A percentile compares a stretch with the other conserved stretches of the same genome.
Evolutionary conservation across 345 rosid genomes (phyloP).

Genomic region (Melaleuca alternifolia): DNA sequence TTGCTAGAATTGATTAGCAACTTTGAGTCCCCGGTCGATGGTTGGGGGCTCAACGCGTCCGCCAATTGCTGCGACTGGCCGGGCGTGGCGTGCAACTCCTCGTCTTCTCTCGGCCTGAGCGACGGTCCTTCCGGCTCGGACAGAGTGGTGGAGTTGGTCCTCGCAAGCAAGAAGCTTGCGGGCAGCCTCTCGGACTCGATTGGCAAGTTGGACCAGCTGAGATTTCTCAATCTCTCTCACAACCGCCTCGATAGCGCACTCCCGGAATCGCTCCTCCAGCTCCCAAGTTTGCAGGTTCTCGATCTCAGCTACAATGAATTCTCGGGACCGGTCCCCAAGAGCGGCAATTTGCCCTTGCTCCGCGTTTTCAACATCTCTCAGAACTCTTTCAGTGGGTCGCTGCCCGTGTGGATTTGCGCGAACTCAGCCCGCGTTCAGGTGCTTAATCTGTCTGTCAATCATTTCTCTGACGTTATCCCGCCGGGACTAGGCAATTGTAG

Average conservation of each 20-base stretch:
- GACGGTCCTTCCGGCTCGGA: background rate
- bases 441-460: background rate
- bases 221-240: conserved; percentile 2
- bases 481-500: background rate
- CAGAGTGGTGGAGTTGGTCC: background rate
- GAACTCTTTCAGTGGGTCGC: background rate
- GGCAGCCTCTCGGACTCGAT: background rate
- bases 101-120: background rate
- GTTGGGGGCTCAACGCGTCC: background rate
- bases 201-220: background rate
- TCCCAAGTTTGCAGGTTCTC: background rate
- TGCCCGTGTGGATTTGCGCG: background rate
- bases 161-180: background rate
- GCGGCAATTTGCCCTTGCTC: background rate
- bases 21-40: conserved; percentile 22
- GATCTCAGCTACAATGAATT: conserved; percentile 1
- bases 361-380: background rate
- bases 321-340: background rate
- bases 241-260: background rate
- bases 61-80: background rate
- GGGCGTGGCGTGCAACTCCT: background rate
- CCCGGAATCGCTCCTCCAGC: background rate
- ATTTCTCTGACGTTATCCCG: background rate
- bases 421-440: background rate
- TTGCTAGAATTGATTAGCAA: conserved; percentile 28